These are phyloP conservation scores for Cryphonectria carpinicola DNA, from an alignment of 2,329 filamentous ascomycete genomes.

Conservation along the genomic window DNA sequence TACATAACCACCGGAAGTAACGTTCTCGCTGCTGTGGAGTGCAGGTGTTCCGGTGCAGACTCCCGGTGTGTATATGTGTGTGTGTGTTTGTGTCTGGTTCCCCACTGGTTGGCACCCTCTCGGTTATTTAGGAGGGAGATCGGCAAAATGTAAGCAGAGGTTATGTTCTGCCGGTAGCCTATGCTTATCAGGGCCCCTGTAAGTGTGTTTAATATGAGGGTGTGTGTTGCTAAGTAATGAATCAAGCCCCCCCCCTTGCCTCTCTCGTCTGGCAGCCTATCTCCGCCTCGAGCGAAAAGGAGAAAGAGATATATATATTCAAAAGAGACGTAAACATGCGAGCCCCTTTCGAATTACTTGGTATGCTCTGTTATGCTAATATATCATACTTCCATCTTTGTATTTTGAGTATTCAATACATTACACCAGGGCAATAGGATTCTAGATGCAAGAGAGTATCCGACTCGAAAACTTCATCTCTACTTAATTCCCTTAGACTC, in stretches of 20 bases:
- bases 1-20: constrained; percentile 4
- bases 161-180: constrained; percentile 6
- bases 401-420: neutral
- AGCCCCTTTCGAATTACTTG: too few relatives aligned
- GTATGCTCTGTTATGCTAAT: too few relatives aligned
- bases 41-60: neutral
- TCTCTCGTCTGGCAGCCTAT: neutral
- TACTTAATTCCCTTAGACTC: neutral
- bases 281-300: neutral
- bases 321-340: too few relatives aligned
- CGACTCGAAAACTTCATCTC: neutral
- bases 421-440: too few relatives aligned
- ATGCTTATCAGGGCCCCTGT: constrained; percentile 1
- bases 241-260: too few relatives aligned
- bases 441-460: neutral
- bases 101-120: too few relatives aligned
- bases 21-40: constrained; percentile 21
- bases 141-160: constrained; percentile 1
- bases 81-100: too few relatives aligned
- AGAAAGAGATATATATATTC: too few relatives aligned
- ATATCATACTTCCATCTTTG: too few relatives aligned
- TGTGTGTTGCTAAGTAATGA: neutral
- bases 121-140: neutral
- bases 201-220: neutral
- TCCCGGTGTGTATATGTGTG: neutral